Conservation (phyloP, 352 stramenopile genomes). For the Globisporangium perplexum region DNA sequence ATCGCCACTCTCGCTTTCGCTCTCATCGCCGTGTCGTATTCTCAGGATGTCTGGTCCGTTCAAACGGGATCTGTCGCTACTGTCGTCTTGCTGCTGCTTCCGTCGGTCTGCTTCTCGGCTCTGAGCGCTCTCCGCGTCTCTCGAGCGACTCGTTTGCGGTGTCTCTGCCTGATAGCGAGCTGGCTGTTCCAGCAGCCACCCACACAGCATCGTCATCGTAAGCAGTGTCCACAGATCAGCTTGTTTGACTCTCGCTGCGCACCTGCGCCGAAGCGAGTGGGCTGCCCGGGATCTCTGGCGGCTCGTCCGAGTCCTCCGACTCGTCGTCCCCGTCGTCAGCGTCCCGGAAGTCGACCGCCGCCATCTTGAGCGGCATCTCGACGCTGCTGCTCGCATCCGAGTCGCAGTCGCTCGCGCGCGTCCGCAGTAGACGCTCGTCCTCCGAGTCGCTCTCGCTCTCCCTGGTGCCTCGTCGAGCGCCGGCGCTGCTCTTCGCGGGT, state of each 20-base stretch:
- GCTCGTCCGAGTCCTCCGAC: slow-evolving; percentile 38
- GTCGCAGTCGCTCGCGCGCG: neutral
- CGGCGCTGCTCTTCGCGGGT: slow-evolving; percentile 22
- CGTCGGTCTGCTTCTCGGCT: neutral
- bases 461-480: neutral
- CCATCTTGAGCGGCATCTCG: slow-evolving; percentile 9
- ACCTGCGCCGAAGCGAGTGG: slow-evolving; percentile 29
- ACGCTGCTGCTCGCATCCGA: slow-evolving; percentile 15
- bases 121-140: neutral
- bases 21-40: slow-evolving; percentile 11
- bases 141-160: neutral
- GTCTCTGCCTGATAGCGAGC: neutral
- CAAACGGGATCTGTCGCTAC: no score
- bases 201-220: neutral
- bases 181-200: neutral
- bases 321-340: slow-evolving; percentile 8
- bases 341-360: slow-evolving; percentile 4
- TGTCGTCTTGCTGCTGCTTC: neutral
- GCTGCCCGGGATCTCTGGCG: slow-evolving; percentile 67
- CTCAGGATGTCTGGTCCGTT: slow-evolving; percentile 11
- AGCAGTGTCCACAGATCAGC: neutral
- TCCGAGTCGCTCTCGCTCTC: slow-evolving; percentile 13
- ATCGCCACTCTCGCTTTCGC: slow-evolving; percentile 8
- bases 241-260: neutral
- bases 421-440: neutral